Conservation (phyloP, 1,284 basidiomycete species). For the Polyporus tsugae region DNA sequence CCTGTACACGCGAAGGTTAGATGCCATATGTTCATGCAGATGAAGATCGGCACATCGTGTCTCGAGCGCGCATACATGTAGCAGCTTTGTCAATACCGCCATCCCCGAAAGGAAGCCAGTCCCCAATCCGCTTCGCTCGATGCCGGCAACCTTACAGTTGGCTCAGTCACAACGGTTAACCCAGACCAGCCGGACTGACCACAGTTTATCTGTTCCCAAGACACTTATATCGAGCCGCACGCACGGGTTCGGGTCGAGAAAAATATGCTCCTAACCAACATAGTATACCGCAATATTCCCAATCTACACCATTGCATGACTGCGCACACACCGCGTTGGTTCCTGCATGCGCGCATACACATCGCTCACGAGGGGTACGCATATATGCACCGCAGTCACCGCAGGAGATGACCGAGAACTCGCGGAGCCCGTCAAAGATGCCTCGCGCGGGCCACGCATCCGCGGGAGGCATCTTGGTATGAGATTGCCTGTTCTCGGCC, state of each 20-base stretch:
- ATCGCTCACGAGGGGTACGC: not conserved
- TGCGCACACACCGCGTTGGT: not conserved
- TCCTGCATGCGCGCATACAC: not conserved
- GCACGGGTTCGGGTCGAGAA: not conserved
- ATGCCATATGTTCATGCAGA: not conserved
- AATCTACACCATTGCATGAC: not conserved
- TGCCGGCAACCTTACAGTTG: no score
- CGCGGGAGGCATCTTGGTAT: not conserved
- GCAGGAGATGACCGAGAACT: not conserved
- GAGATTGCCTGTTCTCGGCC: not conserved
- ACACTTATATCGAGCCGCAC: not conserved
- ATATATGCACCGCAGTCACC: not conserved
- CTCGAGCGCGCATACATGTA: no score
- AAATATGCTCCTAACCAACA: not conserved
- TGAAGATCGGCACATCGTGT: no score
- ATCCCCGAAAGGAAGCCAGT: no score
- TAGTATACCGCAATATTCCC: no score
- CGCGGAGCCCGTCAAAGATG: not conserved
- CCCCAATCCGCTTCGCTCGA: no score
- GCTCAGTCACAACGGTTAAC: not conserved
- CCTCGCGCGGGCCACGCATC: not conserved
- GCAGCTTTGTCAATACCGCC: no score
- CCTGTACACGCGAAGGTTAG: conserved; percentile 45
- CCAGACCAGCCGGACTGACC: not conserved
- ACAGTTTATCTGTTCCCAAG: not conserved